These are phyloP conservation scores for Hygrophila difformis DNA, from an alignment of 257 asterid species.

Conservation along the genomic window DNA sequence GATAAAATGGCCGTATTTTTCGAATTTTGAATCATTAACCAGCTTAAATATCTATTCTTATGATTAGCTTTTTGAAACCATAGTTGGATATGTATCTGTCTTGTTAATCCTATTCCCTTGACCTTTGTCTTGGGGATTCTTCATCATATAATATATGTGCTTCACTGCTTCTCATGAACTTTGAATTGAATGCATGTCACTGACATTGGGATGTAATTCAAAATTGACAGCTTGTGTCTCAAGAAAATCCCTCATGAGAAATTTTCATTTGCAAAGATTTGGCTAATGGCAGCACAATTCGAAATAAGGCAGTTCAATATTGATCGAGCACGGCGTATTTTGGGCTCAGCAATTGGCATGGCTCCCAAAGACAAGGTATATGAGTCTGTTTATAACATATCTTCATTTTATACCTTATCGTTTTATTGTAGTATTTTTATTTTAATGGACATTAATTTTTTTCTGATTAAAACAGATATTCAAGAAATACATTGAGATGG, in stretches of 20 bases:
- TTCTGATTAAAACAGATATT: slow-evolving; percentile 54
- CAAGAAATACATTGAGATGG: slow-evolving; percentile 93
- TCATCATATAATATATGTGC: too few species aligned
- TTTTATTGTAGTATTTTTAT: slow-evolving; percentile 10
- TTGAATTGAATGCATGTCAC: too few species aligned
- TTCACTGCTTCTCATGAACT: too few species aligned
- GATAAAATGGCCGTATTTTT: slow-evolving; percentile 3
- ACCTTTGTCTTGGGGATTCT: too few species aligned
- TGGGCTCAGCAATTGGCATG: slow-evolving; percentile 57
- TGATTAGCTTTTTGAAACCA: too few species aligned
- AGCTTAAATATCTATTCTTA: too few species aligned
- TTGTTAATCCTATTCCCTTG: too few species aligned
- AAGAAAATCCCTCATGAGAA: slow-evolving; percentile 51
- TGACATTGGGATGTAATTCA: too few species aligned
- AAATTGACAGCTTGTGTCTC: slow-evolving; percentile 41
- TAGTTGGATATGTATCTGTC: too few species aligned
- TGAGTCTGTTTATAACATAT: slow-evolving; percentile 6
- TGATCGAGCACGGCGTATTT: slow-evolving; percentile 42
- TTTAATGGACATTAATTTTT: slow-evolving; percentile 6
- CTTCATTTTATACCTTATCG: slow-evolving; percentile 6
- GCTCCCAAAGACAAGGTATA: slow-evolving; percentile 66
- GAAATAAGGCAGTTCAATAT: slow-evolving; percentile 79
- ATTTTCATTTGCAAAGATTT: slow-evolving; percentile 83
- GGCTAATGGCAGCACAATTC: slow-evolving; percentile 94
- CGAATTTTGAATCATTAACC: too few species aligned